Percentiles rank a stretch among this genome's conserved stretches.
Evolutionary conservation across 1,284 basidiomycete genomes (phyloP).

Genomic region (Ustilago hordei): DNA sequence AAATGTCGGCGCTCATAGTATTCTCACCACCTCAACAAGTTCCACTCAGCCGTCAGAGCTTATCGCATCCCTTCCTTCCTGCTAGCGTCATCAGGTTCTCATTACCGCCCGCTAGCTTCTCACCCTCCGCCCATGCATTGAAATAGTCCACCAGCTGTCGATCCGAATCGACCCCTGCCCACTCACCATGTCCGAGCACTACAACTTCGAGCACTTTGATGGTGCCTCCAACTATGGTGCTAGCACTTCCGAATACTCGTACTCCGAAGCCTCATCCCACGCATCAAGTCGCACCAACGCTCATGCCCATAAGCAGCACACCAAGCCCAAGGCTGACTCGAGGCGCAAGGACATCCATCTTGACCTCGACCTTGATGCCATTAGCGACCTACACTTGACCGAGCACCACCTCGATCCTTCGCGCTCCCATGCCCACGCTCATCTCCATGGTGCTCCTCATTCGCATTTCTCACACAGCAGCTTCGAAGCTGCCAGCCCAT

Average conservation of each 20-base stretch:
- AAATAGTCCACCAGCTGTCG: constrained; percentile 14
- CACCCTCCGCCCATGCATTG: constrained; percentile 25
- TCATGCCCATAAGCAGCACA: constrained; percentile 27
- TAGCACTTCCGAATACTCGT: constrained; percentile 52
- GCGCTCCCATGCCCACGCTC: constrained; percentile 17
- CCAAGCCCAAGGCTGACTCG: constrained; percentile 14
- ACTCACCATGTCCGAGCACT: constrained; percentile 48
- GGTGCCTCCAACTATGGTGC: constrained; percentile 55
- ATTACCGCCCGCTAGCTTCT: not conserved
- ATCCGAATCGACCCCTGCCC: constrained; percentile 14
- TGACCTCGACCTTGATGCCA: constrained; percentile 58
- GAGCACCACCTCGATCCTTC: constrained; percentile 41
- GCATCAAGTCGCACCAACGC: constrained; percentile 10
- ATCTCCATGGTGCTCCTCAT: constrained; percentile 5
- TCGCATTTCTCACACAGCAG: constrained; percentile 6
- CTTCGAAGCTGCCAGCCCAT: not conserved
- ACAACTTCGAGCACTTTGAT: constrained; percentile 62
- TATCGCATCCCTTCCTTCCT: not conserved
- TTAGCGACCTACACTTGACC: constrained; percentile 56
- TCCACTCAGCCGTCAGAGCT: not conserved
- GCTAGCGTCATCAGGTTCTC: not conserved
- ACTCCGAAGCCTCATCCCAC: constrained; percentile 17
- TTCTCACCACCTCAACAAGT: not conserved
- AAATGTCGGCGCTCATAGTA: constrained; percentile 1
- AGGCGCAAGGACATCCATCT: constrained; percentile 42